Evolutionary conservation across 495 filamentous ascomycete genomes (phyloP).

Genomic region (Cercophora scortea): DNA sequence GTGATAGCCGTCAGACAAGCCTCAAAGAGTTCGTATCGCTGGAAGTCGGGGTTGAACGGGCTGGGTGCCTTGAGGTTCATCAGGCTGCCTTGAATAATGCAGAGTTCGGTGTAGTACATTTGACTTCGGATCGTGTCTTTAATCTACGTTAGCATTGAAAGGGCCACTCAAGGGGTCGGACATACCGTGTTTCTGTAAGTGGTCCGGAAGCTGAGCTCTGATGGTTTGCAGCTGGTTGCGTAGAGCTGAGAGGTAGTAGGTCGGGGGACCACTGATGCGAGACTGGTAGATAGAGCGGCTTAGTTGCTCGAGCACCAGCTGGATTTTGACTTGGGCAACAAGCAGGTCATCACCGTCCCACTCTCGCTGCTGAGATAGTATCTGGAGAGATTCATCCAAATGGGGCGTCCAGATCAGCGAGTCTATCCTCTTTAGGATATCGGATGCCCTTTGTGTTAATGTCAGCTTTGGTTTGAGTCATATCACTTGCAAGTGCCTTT

Average conservation of each 20-base stretch:
- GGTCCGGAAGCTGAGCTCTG: constrained; percentile 24
- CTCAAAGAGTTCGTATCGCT: constrained; percentile 22
- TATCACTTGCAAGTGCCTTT: too few relatives aligned
- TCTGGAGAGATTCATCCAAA: constrained; percentile 43
- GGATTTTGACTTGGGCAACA: constrained; percentile 33
- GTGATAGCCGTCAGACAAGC: constrained; percentile 12
- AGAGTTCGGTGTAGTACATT: constrained; percentile 33
- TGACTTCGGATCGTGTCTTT: constrained; percentile 31
- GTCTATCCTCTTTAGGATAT: constrained; percentile 30
- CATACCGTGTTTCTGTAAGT: constrained; percentile 35
- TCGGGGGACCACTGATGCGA: constrained; percentile 25
- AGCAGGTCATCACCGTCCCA: constrained; percentile 44
- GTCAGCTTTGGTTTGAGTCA: too few relatives aligned
- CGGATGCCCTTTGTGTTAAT: too few relatives aligned
- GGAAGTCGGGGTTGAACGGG: constrained; percentile 15
- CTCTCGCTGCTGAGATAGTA: constrained; percentile 37
- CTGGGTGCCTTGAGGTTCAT: constrained; percentile 7
- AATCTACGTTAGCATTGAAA: neutral
- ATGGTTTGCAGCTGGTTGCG: constrained; percentile 34
- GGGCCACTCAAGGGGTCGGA: neutral
- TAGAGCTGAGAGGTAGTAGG: constrained; percentile 38
- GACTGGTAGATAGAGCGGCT: constrained; percentile 17
- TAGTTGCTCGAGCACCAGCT: constrained; percentile 24
- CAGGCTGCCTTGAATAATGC: constrained; percentile 35
- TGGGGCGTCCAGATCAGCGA: constrained; percentile 44